Base-by-base conservation (phyloP, 2,329 filamentous ascomycete genomes). In the Aspergillus neoniger region DNA sequence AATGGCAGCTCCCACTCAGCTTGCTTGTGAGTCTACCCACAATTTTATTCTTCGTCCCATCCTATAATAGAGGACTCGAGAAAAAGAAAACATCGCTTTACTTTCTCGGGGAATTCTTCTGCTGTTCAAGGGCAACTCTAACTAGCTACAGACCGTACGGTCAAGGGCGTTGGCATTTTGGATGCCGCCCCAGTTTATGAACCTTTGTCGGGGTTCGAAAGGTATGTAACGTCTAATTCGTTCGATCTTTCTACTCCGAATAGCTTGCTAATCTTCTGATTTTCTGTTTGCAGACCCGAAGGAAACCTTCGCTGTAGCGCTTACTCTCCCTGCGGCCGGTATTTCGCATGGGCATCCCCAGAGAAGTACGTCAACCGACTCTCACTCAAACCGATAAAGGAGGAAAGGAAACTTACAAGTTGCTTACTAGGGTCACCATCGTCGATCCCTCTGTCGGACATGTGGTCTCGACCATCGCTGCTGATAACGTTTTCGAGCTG, bases 261-360 rank as follows among this genome's bases (percentile, higher is more conserved):
- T 19, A 28, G 17, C 30, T 6, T n/a, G 66, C 63, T 64, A 48
- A 64, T 56, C 4, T 9, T 55, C 14, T 25, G 52, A 25, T 63
- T 44, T 52, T 41, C 9, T 17, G 53, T 41, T 47, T 62, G 77
- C 71, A 92, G 90, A 80, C 93, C 94, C 63, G 91, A 96, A 84
- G 94, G 93, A 75, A 96, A 94, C 81, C 86, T 96, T 74, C 90
- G 95, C 78, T 98, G 92, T 82, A 96, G 91, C 83, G 87, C 88
- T 72, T 99, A 99, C 83, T 98, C 95, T 65, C 91, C 92, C 61
- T 96, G 95, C 79, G 94, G 95, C 76, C 91, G 91, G 75, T 99
- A 93, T 83, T 96, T 97, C 80, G 93, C 92, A 65, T 99, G 91
- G 90, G 93, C 94, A 68, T 91, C 91, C 64, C 90, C 88, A 65